phyloP scores from a whole-genome alignment of 2,329 filamentous ascomycete genomes.

The Cladophialophora yegresii region DNA sequence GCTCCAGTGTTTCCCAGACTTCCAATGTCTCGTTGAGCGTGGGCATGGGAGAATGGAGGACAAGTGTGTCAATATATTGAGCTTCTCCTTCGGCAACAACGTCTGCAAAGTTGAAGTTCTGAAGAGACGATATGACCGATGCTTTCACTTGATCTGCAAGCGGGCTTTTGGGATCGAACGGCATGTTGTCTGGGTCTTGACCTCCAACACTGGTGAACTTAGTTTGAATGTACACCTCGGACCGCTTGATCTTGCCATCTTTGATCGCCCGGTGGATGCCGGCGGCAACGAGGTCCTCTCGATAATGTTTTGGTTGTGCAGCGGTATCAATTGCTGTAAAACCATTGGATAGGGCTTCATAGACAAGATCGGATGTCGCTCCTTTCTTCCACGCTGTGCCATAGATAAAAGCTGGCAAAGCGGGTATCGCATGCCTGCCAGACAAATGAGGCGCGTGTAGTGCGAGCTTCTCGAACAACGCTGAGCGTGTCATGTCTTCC shows the following conservation, averaged over 20 bases:
- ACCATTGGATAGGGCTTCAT: constrained; percentile 66
- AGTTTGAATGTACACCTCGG: constrained; percentile 75
- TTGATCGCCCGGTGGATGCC: constrained; percentile 64
- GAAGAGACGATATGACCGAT: constrained; percentile 68
- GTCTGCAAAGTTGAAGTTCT: constrained; percentile 46
- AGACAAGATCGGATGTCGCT: constrained; percentile 66
- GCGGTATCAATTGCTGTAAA: constrained; percentile 75
- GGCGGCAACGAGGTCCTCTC: constrained; percentile 68
- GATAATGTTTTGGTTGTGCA: constrained; percentile 75
- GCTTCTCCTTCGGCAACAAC: constrained; percentile 38
- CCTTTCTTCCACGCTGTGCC: constrained; percentile 87
- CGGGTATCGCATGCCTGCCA: constrained; percentile 36
- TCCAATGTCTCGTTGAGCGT: constrained; percentile 57
- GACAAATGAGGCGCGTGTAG: constrained; percentile 28
- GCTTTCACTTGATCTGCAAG: constrained; percentile 66
- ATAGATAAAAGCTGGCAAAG: constrained; percentile 59
- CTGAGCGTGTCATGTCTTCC: constrained; percentile 29
- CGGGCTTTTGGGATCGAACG: constrained; percentile 62
- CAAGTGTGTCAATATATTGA: constrained; percentile 59
- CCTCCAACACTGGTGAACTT: constrained; percentile 70
- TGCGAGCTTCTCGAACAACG: constrained; percentile 30
- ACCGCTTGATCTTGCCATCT: constrained; percentile 59
- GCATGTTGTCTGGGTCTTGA: constrained; percentile 63
- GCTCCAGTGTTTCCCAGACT: constrained; percentile 67
- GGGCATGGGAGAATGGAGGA: constrained; percentile 61